Base-by-base conservation (phyloP, 164 flowering plant species). In the Nymphaea thermarum region DNA sequence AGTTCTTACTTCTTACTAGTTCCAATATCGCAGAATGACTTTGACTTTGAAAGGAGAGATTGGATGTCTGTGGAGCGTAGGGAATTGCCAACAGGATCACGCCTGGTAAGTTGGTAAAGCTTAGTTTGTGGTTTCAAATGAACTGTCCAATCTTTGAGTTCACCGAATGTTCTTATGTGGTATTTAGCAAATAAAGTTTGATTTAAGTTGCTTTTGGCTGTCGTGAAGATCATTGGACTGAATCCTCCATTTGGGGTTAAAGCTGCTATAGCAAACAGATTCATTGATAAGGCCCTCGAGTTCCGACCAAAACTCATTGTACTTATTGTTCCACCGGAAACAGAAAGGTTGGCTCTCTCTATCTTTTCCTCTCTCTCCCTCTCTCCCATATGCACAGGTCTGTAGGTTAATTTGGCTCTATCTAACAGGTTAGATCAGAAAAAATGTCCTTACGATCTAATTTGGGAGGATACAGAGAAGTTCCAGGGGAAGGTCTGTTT, bases 181-280 rank as follows among this genome's bases (percentile, higher is more conserved):
- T 25, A 25, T 25, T 25, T 25, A 25, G 36, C 36, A 1, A 25
- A 47, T 47, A 12, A 47, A 47, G 12, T 47, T 12, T 47, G 55
- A 47, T 12, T 47, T 47, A 2, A 12, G 55, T 47, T 47, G 7
- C 55, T 15, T 59, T 16, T 7, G 4, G 4, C 43, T 61, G n/a
- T 42, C n/a, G 1, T 43, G 63, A 16, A 94, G 97, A 79, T 94
- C 63, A 88, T 94, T 87, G 97, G 93, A 12, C 80, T 94, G 60
- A 91, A 87, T 78, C 96, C 97, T 65, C 99, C 98, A 41, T 91
- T 94, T 76, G 99, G 98, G 63, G 79, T 82, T 4, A 82, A 84
- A 65, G 86, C 87, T 18, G 57, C 78, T 47, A 80, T 86, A 65
- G 99, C 96, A 12, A 88, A 91, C 80, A 72, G 79, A 79, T 91